A percentile compares a stretch with the other conserved stretches of the same genome.
phyloP scores from a whole-genome alignment of 305 asterid genomes.

The Striga hermonthica region DNA sequence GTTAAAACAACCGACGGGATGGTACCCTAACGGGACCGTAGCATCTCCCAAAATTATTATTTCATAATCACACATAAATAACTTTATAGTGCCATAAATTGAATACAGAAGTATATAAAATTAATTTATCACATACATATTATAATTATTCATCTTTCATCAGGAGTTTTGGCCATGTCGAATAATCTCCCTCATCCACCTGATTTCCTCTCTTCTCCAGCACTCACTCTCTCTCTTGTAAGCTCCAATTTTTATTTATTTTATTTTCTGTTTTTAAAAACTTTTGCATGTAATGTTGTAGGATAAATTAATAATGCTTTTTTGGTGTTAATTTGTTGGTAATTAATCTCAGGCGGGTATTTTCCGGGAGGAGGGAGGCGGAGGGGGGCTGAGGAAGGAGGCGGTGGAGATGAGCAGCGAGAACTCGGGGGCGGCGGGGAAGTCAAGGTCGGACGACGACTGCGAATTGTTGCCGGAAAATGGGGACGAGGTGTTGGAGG shows the following conservation, averaged over 20 bases:
- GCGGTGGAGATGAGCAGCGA: slow-evolving; percentile 77
- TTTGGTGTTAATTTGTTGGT: background rate
- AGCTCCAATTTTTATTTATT: background rate
- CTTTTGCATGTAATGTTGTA: background rate
- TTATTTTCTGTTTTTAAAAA: background rate
- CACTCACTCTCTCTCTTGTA: slow-evolving; percentile 2
- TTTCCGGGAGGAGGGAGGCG: slow-evolving; percentile 37
- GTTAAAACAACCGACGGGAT: no score
- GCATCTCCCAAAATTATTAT: no score
- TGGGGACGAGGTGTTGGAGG: slow-evolving; percentile 37
- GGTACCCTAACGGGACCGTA: no score
- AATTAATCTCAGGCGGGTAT: slow-evolving; percentile 55
- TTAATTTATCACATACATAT: background rate
- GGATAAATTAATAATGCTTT: background rate
- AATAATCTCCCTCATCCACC: background rate
- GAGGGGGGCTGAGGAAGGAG: slow-evolving; percentile 32
- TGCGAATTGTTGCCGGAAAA: slow-evolving; percentile 32
- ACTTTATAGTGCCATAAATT: no score
- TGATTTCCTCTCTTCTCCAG: background rate
- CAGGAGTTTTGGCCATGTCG: no score
- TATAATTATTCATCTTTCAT: background rate
- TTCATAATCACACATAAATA: no score
- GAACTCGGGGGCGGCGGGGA: slow-evolving; percentile 51
- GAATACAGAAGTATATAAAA: no score
- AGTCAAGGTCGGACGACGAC: slow-evolving; percentile 61